Percentiles rank a stretch among this genome's conserved stretches.
These are phyloP conservation scores for Fraxinus baroniana DNA, from an alignment of 305 asterid species.

Conservation along the genomic window DNA sequence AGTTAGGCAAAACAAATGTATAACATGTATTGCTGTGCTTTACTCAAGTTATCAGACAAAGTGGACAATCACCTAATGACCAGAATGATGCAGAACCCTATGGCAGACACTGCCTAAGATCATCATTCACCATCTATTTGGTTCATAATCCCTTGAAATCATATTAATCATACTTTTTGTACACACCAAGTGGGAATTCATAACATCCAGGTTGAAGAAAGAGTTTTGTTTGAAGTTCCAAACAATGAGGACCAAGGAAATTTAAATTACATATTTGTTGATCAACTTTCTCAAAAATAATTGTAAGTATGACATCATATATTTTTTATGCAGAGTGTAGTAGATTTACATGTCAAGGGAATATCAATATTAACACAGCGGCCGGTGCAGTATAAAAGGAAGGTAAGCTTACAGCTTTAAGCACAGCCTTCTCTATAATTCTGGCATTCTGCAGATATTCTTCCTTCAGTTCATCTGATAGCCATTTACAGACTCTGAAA, in stretches of 20 bases:
- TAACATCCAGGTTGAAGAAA: slow-evolving; percentile 9
- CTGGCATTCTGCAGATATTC: slow-evolving; percentile 58
- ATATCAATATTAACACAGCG: slow-evolving; percentile 7
- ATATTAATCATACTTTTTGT: background rate
- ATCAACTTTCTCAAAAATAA: background rate
- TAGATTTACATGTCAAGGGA: background rate
- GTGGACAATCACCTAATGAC: background rate
- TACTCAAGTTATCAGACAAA: background rate
- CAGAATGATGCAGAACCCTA: background rate
- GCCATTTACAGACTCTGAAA: slow-evolving; percentile 73
- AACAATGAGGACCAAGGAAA: background rate
- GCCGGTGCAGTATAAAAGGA: slow-evolving; percentile 7
- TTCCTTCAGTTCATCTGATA: slow-evolving; percentile 57
- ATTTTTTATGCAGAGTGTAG: background rate
- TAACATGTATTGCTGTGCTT: background rate
- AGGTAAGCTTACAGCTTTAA: slow-evolving; percentile 67
- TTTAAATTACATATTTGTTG: background rate
- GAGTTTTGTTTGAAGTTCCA: background rate
- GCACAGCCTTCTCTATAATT: slow-evolving; percentile 61
- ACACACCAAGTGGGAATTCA: background rate
- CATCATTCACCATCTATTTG: background rate
- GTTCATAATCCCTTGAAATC: background rate
- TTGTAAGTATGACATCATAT: background rate
- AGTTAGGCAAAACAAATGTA: background rate
- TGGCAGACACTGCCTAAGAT: background rate